Conservation (phyloP, 129 eudicot genomes). For the Logfia minima region DNA sequence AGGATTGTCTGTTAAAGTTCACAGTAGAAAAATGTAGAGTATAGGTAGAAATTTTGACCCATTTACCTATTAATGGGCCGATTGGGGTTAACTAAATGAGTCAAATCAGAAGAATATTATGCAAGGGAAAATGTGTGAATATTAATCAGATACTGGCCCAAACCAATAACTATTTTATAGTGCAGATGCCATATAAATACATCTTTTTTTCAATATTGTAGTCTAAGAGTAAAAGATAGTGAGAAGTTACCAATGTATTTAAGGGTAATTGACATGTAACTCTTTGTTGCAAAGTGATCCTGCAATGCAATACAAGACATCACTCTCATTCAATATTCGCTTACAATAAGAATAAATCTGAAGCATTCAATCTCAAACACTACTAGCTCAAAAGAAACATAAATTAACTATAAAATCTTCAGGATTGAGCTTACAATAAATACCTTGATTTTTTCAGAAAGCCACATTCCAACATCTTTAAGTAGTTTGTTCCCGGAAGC, state of each 20-base stretch:
- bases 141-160: too few species aligned
- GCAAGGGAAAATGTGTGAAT: too few species aligned
- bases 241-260: neutral
- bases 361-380: neutral
- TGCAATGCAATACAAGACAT: neutral
- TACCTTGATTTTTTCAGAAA: conserved; percentile 81
- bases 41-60: neutral
- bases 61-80: neutral
- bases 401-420: conserved; percentile 10
- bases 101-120: neutral
- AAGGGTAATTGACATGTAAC: conserved; percentile 7
- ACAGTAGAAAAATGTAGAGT: neutral
- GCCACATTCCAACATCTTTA: conserved; percentile 90
- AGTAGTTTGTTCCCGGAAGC: conserved; percentile 89
- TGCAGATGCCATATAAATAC: too few species aligned
- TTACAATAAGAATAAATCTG: too few species aligned
- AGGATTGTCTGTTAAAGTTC: neutral
- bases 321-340: too few species aligned
- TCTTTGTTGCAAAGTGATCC: conserved; percentile 3
- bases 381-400: neutral
- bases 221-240: neutral
- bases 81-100: neutral
- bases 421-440: conserved; percentile 26
- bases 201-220: too few species aligned
- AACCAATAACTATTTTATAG: neutral